Evolutionary conservation across 2,329 filamentous ascomycete genomes (phyloP).

Genomic region (Colletotrichum viniferum): DNA sequence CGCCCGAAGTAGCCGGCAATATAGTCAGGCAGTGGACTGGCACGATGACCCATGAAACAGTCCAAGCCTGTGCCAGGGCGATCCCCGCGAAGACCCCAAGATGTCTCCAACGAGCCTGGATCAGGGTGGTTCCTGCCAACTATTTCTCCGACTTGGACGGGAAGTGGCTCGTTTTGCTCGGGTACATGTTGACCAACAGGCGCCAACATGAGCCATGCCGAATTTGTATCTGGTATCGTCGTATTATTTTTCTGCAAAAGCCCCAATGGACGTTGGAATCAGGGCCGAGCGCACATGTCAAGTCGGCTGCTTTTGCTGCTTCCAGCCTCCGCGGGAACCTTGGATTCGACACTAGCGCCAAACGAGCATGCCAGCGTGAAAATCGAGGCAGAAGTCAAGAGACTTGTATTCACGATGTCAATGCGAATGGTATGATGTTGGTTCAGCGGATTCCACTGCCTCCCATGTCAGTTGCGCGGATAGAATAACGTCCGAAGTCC

Average conservation of each 20-base stretch:
- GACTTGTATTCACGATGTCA: neutral
- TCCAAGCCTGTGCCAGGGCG: neutral
- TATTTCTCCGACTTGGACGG: neutral
- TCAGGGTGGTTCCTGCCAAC: neutral
- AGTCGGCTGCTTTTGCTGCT: neutral
- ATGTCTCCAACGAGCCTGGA: neutral
- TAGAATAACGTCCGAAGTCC: neutral
- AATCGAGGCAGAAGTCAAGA: neutral
- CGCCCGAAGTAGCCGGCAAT: conserved; percentile 1
- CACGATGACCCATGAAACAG: neutral
- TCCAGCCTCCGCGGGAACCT: neutral
- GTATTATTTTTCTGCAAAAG: neutral
- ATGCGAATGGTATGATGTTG: neutral
- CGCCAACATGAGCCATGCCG: neutral
- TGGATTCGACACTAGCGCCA: neutral
- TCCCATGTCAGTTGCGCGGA: neutral
- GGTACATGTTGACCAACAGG: neutral
- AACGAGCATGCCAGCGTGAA: neutral
- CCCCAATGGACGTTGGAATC: neutral
- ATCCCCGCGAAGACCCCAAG: neutral
- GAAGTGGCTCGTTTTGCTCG: neutral
- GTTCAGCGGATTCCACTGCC: neutral
- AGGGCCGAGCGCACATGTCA: neutral
- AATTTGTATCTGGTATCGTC: neutral
- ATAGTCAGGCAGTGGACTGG: neutral